phyloP scores from a whole-genome alignment of 2,329 filamentous ascomycete species.

The Clonostachys rosea region DNA sequence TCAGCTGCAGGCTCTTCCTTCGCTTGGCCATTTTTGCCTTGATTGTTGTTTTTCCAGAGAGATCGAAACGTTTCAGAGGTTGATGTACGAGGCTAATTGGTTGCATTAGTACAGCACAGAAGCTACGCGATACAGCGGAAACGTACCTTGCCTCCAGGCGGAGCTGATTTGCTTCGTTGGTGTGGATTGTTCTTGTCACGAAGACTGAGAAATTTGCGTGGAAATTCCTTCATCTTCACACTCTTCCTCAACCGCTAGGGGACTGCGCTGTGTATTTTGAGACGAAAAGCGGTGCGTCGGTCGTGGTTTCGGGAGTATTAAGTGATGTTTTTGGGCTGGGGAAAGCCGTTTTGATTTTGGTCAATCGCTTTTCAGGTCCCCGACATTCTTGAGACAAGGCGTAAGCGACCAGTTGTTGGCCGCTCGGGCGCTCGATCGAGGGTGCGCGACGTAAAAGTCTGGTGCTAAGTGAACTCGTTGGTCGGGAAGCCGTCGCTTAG shows the following conservation, averaged over 20 bases:
- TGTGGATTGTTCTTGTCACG: conserved; percentile 59
- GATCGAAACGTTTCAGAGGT: not conserved
- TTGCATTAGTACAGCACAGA: no score
- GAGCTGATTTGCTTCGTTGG: conserved; percentile 49
- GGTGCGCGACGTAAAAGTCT: not conserved
- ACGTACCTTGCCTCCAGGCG: conserved; percentile 46
- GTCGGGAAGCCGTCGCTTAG: no score
- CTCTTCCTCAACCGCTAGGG: conserved; percentile 11
- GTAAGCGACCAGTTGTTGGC: no score
- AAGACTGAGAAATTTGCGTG: conserved; percentile 65
- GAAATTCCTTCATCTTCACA: conserved; percentile 43
- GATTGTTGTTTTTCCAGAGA: not conserved
- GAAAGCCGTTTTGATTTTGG: no score
- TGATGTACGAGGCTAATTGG: conserved; percentile 1
- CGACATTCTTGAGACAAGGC: no score
- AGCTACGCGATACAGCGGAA: not conserved
- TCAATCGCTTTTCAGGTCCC: no score
- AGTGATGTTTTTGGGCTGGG: no score
- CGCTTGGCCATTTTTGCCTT: conserved; percentile 44
- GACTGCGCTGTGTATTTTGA: not conserved
- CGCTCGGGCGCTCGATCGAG: not conserved
- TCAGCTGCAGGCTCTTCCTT: conserved; percentile 34
- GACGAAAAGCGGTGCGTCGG: no score
- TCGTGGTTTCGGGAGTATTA: no score
- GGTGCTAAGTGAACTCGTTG: not conserved